Percentiles rank a stretch among this genome's conserved stretches.
Conservation (phyloP, 1,139 yeast genomes). For the Yamadazyma conglobata region DNA sequence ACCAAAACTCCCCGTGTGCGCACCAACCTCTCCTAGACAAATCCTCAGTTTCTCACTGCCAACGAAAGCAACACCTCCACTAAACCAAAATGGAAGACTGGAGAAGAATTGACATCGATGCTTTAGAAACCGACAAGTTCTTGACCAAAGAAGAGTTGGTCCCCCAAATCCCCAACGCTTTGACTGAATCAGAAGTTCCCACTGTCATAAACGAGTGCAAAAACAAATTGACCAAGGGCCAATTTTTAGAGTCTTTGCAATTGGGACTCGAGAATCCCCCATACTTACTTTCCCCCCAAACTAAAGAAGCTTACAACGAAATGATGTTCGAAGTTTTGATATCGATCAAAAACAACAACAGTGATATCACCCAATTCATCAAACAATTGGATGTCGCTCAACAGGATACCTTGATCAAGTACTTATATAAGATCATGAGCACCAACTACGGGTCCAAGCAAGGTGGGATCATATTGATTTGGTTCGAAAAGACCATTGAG, state of each 20-base stretch:
- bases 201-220: conserved; percentile 58
- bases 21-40: no score
- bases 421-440: conserved; percentile 83
- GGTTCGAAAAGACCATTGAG: conserved; percentile 91
- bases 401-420: conserved; percentile 78
- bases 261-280: conserved; percentile 73
- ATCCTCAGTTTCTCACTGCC: no score
- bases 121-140: conserved; percentile 77
- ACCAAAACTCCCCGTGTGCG: background rate
- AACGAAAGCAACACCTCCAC: no score
- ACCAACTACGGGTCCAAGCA: conserved; percentile 75
- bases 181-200: conserved; percentile 50
- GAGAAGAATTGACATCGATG: conserved; percentile 91
- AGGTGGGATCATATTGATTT: conserved; percentile 79
- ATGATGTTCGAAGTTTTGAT: conserved; percentile 74
- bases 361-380: conserved; percentile 62
- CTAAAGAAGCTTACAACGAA: conserved; percentile 47
- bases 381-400: conserved; percentile 58
- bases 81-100: conserved; percentile 36
- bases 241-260: conserved; percentile 62
- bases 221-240: conserved; percentile 66
- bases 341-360: conserved; percentile 61
- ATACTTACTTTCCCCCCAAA: conserved; percentile 64
- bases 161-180: conserved; percentile 49
- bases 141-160: conserved; percentile 61